phyloP scores from a whole-genome alignment of 2,329 filamentous ascomycete species.

The Fusarium sp. region DNA sequence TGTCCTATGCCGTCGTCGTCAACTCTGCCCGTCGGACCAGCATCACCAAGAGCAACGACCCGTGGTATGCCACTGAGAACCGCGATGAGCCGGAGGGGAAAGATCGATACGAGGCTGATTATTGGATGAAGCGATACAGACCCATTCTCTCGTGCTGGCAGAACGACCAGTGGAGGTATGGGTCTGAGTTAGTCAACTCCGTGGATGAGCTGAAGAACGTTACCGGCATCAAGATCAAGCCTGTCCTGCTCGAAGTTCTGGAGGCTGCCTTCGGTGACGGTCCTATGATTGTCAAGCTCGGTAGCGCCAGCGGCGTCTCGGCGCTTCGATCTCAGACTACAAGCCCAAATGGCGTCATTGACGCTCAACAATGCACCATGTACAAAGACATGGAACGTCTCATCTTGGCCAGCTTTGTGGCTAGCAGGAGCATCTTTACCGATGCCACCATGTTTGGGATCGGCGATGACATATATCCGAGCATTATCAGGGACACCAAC shows the following conservation, averaged over 20 bases:
- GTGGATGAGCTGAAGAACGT: neutral
- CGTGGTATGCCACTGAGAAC: neutral
- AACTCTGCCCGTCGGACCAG: neutral
- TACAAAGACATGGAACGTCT: neutral
- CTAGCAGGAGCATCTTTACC: neutral
- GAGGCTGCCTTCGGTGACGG: neutral
- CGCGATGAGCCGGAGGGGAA: neutral
- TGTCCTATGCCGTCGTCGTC: neutral
- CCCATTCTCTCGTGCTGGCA: neutral
- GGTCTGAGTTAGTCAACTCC: neutral
- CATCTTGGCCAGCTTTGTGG: neutral
- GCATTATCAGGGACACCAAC: no score
- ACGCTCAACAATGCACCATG: neutral
- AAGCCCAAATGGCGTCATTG: neutral
- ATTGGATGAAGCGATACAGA: neutral
- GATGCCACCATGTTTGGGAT: neutral
- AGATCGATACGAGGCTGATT: neutral
- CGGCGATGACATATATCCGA: no score
- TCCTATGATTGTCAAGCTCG: neutral
- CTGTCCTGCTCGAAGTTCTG: neutral
- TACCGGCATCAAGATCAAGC: neutral
- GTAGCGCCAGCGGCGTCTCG: neutral
- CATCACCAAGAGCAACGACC: neutral
- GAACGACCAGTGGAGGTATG: neutral
- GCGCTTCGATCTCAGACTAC: neutral